Conservation (phyloP, 2,329 filamentous ascomycete genomes). For the Dryadomyces sulphureus region DNA sequence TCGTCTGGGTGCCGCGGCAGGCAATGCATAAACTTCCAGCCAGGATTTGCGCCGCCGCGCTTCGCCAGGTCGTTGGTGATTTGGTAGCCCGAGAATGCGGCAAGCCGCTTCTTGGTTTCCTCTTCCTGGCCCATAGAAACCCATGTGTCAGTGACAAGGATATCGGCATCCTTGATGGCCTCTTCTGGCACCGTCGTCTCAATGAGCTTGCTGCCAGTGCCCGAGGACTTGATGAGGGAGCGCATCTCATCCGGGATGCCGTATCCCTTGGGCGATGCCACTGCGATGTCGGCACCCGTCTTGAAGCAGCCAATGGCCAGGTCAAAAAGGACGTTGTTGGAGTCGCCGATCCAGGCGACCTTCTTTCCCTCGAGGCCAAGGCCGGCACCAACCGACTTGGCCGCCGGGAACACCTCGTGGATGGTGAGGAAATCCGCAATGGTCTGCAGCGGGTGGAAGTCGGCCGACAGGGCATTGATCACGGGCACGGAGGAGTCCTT, state of each 20-base stretch:
- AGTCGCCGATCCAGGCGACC: constrained; percentile 90
- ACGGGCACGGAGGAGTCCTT: constrained; percentile 64
- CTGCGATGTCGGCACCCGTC: constrained; percentile 70
- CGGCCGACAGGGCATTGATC: constrained; percentile 77
- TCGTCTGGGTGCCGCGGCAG: constrained; percentile 84
- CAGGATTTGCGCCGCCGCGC: constrained; percentile 69
- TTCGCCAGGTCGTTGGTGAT: constrained; percentile 76
- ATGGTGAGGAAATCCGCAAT: constrained; percentile 92
- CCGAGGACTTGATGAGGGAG: constrained; percentile 50
- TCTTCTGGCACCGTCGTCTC: constrained; percentile 75
- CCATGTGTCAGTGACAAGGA: constrained; percentile 96
- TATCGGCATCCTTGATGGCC: constrained; percentile 69
- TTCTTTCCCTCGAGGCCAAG: constrained; percentile 72
- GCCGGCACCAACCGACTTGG: constrained; percentile 18
- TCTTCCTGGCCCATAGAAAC: constrained; percentile 95
- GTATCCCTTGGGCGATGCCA: constrained; percentile 78
- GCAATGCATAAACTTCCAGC: constrained; percentile 99
- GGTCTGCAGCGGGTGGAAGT: constrained; percentile 86
- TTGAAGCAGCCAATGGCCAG: constrained; percentile 79
- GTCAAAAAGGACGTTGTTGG: constrained; percentile 94
- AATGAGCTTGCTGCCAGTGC: constrained; percentile 42
- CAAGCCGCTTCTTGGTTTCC: constrained; percentile 61
- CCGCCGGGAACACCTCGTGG: constrained; percentile 54
- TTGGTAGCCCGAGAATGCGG: constrained; percentile 80
- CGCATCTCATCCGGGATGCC: constrained; percentile 65